phyloP scores from a whole-genome alignment of 257 asterid genomes.

The Eucommia ulmoides region DNA sequence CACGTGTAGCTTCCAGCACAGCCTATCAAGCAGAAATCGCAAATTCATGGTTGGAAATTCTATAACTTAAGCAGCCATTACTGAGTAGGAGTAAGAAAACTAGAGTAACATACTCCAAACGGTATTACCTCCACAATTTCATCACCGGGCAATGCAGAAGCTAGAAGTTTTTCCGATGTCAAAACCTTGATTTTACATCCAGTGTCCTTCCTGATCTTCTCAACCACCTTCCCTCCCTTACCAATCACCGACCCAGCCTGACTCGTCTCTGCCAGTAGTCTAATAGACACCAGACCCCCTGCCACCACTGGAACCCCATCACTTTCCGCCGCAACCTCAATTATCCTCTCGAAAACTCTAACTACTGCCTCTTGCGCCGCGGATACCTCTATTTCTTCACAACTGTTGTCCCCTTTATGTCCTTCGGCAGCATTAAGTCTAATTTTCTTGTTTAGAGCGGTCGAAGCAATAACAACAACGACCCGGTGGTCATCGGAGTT shows the following conservation, averaged over 20 bases:
- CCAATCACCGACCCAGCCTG: constrained; percentile 74
- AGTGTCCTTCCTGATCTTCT: constrained; percentile 56
- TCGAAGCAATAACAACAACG: constrained; percentile 37
- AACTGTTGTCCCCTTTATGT: constrained; percentile 4
- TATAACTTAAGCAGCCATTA: no score
- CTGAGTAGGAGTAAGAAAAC: background rate
- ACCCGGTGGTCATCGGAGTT: constrained; percentile 36
- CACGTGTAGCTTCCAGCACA: background rate
- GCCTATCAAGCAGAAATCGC: background rate
- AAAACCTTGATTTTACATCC: constrained; percentile 56
- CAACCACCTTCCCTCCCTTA: constrained; percentile 59
- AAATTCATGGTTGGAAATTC: no score
- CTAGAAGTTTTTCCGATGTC: constrained; percentile 21
- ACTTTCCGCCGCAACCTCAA: constrained; percentile 57
- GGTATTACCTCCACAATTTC: constrained; percentile 65
- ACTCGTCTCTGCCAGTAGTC: constrained; percentile 38
- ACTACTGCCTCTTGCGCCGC: constrained; percentile 69
- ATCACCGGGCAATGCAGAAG: constrained; percentile 22
- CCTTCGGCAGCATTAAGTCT: constrained; percentile 9
- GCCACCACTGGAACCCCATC: constrained; percentile 16
- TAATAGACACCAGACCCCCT: constrained; percentile 44
- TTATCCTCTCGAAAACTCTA: constrained; percentile 69
- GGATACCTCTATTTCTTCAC: constrained; percentile 33
- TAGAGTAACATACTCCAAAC: background rate
- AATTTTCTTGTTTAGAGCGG: constrained; percentile 15